Conservation (phyloP, 768 basidiomycete genomes). For the Porpolomopsis calyptriformis region DNA sequence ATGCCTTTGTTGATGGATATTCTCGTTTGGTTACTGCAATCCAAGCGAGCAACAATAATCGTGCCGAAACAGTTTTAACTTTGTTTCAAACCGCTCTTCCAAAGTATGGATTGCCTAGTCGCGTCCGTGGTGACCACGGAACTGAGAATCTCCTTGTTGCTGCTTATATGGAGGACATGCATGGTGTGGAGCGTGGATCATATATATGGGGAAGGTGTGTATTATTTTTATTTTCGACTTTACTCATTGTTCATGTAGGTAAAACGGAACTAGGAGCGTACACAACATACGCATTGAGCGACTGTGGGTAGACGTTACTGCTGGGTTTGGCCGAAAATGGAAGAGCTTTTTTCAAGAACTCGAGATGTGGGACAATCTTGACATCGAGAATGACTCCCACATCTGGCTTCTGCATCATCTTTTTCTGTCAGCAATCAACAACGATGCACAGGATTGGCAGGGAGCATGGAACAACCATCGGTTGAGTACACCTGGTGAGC, state of each 20-base stretch:
- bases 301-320: constrained; percentile 29
- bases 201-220: constrained; percentile 29
- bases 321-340: constrained; percentile 27
- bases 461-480: constrained; percentile 27
- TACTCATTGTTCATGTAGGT: background rate
- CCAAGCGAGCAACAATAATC: constrained; percentile 31
- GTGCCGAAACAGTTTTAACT: constrained; percentile 25
- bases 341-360: constrained; percentile 26
- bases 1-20: constrained; percentile 34
- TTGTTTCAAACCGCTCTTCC: constrained; percentile 20
- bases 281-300: constrained; percentile 32
- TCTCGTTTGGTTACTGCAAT: constrained; percentile 27
- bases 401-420: constrained; percentile 32
- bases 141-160: constrained; percentile 25
- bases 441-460: constrained; percentile 22
- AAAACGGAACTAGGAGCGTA: constrained; percentile 20
- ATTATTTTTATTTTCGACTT: background rate
- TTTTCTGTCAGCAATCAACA: constrained; percentile 24
- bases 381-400: constrained; percentile 17
- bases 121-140: constrained; percentile 23
- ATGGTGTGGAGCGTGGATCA: constrained; percentile 18
- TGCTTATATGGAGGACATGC: constrained; percentile 17
- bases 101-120: constrained; percentile 22
- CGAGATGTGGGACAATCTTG: constrained; percentile 20
- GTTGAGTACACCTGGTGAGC: constrained; percentile 13